Conservation (phyloP, 179 eudicot genomes). For the Silene noctiflora region DNA sequence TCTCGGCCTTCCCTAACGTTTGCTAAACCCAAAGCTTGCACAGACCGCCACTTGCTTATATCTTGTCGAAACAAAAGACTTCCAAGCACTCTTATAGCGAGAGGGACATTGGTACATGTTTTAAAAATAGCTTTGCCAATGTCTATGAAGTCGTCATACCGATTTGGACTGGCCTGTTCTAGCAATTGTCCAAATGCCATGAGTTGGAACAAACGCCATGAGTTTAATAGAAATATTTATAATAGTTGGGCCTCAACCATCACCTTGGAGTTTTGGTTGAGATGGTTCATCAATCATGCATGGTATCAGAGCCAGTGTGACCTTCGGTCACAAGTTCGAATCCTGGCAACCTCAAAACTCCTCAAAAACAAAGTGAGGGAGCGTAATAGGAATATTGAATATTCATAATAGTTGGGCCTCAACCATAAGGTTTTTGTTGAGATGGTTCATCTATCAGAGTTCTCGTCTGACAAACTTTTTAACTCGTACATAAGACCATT, state of each 20-base stretch:
- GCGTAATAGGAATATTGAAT: too few species aligned
- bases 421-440: too few species aligned
- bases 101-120: neutral
- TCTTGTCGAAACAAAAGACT: neutral
- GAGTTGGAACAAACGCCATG: conserved; percentile 15
- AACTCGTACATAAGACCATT: neutral
- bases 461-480: neutral
- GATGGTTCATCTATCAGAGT: too few species aligned
- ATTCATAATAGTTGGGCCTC: too few species aligned
- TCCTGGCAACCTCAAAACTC: too few species aligned
- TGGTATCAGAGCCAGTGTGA: too few species aligned
- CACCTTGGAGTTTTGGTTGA: too few species aligned
- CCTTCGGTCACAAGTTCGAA: too few species aligned
- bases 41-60: neutral
- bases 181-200: neutral
- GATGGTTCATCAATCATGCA: too few species aligned
- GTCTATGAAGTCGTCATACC: neutral
- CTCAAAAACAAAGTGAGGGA: too few species aligned
- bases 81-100: conserved; percentile 7
- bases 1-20: neutral
- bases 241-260: too few species aligned
- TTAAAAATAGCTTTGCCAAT: neutral
- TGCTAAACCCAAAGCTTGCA: neutral
- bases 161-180: neutral
- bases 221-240: too few species aligned